These are phyloP conservation scores for Leccinum fallax DNA, from an alignment of 1,284 basidiomycete genomes.

Conservation along the genomic window DNA sequence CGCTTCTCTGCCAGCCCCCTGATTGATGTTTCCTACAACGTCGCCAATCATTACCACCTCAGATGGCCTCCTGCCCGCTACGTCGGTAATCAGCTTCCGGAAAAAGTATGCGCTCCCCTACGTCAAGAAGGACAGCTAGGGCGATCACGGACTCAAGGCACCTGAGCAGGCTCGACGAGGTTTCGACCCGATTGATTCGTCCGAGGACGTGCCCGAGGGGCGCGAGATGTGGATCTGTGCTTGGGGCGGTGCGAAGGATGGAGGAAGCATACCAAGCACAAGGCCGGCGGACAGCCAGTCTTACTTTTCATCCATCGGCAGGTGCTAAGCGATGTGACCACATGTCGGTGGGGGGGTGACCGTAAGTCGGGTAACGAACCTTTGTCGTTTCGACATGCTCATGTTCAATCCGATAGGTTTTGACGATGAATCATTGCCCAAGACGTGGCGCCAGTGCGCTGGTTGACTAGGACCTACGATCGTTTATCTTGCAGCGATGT, in stretches of 20 bases:
- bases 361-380: constrained; percentile 44
- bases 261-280: constrained; percentile 26
- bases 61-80: too few relatives aligned
- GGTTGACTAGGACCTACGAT: too few relatives aligned
- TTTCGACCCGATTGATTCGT: constrained; percentile 49
- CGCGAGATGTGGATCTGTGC: constrained; percentile 58
- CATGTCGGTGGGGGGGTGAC: constrained; percentile 42
- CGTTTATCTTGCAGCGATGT: too few relatives aligned
- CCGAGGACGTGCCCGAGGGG: constrained; percentile 36
- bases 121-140: constrained; percentile 54
- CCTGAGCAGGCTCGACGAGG: constrained; percentile 48
- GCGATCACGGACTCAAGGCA: constrained; percentile 37
- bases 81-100: too few relatives aligned
- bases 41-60: too few relatives aligned
- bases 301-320: constrained; percentile 48
- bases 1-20: too few relatives aligned
- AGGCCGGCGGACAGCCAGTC: constrained; percentile 40
- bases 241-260: constrained; percentile 2
- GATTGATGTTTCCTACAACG: too few relatives aligned
- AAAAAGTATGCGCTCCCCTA: constrained; percentile 64
- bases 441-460: too few relatives aligned
- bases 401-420: constrained; percentile 44
- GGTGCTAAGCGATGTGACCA: too few relatives aligned
- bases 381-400: constrained; percentile 12
- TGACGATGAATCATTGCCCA: constrained; percentile 49